phyloP scores from a whole-genome alignment of 2,329 filamentous ascomycete species.

The Colletotrichum gigasporum region DNA sequence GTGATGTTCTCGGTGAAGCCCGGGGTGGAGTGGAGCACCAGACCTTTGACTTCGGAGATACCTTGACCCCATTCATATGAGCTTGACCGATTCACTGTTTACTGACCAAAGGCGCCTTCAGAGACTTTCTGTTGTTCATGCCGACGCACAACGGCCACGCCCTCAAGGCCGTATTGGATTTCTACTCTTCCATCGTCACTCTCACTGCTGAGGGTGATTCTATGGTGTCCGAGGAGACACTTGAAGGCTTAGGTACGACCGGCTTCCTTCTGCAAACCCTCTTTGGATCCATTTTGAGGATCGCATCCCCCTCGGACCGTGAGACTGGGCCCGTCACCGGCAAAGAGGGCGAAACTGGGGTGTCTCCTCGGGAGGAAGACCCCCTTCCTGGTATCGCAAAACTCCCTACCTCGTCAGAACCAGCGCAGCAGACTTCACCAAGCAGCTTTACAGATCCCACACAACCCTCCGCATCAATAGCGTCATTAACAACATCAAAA shows the following conservation, averaged over 20 bases:
- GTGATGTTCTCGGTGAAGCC: slow-evolving; percentile 3
- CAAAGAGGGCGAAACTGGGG: slow-evolving; percentile 7
- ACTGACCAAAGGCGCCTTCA: slow-evolving; percentile 46
- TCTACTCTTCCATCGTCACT: slow-evolving; percentile 89
- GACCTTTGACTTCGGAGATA: not conserved
- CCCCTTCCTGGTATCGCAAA: slow-evolving; percentile 12
- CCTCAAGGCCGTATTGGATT: slow-evolving; percentile 85
- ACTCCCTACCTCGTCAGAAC: slow-evolving; percentile 26
- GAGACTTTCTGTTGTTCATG: slow-evolving; percentile 95
- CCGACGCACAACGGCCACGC: slow-evolving; percentile 69
- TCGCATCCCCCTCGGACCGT: slow-evolving; percentile 61
- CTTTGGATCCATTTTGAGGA: slow-evolving; percentile 79
- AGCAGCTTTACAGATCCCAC: slow-evolving; percentile 14
- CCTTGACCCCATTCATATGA: not conserved
- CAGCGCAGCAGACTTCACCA: slow-evolving; percentile 15
- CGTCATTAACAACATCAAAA: slow-evolving; percentile 3
- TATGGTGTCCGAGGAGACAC: slow-evolving; percentile 86
- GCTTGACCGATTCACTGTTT: not conserved
- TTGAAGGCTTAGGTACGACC: slow-evolving; percentile 93
- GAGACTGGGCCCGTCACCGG: slow-evolving; percentile 32
- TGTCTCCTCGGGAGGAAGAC: slow-evolving; percentile 22
- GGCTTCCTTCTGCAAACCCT: slow-evolving; percentile 76
- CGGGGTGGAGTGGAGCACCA: not conserved
- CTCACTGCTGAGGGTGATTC: slow-evolving; percentile 95
- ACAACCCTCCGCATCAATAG: not conserved